Percentiles rank a stretch among this genome's conserved stretches.
Conservation (phyloP, 106 monocot species). For the Allium cepa region DNA sequence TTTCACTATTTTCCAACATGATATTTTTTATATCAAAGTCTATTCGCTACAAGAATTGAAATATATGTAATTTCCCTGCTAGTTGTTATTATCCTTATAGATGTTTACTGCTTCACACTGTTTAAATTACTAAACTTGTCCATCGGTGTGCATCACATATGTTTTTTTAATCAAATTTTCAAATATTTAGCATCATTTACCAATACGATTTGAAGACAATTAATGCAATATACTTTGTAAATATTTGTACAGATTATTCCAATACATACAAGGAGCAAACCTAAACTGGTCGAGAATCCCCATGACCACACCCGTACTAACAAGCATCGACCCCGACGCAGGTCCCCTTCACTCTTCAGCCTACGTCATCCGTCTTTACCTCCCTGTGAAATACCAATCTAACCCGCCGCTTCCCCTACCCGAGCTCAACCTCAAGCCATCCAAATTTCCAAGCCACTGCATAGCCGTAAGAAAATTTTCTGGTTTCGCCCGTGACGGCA, state of each 20-base stretch:
- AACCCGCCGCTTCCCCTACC: slow-evolving; percentile 74
- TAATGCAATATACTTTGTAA: too few species aligned
- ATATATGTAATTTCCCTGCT: too few species aligned
- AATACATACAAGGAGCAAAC: slow-evolving; percentile 81
- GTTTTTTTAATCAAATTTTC: too few species aligned
- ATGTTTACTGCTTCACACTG: too few species aligned
- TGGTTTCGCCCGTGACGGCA: slow-evolving; percentile 65
- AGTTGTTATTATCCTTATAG: too few species aligned
- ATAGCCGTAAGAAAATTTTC: slow-evolving; percentile 72
- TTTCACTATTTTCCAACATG: too few species aligned
- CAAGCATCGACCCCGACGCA: slow-evolving; percentile 70
- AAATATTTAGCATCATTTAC: too few species aligned
- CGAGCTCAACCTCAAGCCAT: slow-evolving; percentile 55
- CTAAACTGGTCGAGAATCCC: slow-evolving; percentile 60
- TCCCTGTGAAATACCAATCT: slow-evolving; percentile 58
- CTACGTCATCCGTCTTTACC: slow-evolving; percentile 47
- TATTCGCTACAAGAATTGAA: too few species aligned
- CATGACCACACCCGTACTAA: slow-evolving; percentile 72
- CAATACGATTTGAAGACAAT: too few species aligned
- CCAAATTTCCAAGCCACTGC: slow-evolving; percentile 47
- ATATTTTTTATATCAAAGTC: too few species aligned
- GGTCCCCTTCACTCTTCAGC: slow-evolving; percentile 82
- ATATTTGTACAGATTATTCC: slow-evolving; percentile 54
- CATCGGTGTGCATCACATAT: too few species aligned
- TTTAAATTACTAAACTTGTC: too few species aligned